Base-by-base conservation (phyloP, 1,284 basidiomycete genomes). In the Athelia sp. region DNA sequence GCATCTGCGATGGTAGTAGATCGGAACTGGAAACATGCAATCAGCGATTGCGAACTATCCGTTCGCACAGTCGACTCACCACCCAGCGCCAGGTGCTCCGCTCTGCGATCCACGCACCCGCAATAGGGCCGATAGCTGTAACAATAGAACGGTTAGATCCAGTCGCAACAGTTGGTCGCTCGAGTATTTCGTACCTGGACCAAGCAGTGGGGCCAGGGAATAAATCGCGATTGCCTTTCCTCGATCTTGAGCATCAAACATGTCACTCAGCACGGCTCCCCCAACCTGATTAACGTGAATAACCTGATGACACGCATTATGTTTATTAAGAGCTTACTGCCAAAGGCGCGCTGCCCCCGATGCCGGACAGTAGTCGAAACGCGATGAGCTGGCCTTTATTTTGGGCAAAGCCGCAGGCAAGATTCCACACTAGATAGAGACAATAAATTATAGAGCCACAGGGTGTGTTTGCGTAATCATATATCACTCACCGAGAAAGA, bases 251-350 rank as follows among this genome's bases (percentile, higher is more conserved):
- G 84, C 61, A 15, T 59, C 62, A 76, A 82, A 92, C 40, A 84
- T 71, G 62, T 92, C 90, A 2, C 79, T 76, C 0, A 92, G 66
- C 1, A 84, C 76, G 2, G 84, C 89, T 38, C 84, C 87, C 50
- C 82, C 82, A 31, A 81, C 31, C 26, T 29, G 13, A n/a, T n/a
- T n/a, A n/a, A n/a, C n/a, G n/a, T n/a, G n/a, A n/a, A n/a, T n/a
- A n/a, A n/a, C n/a, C n/a, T n/a, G n/a, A n/a, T n/a, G n/a, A n/a
- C n/a, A n/a, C n/a, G n/a, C n/a, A n/a, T n/a, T n/a, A n/a, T n/a
- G n/a, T n/a, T n/a, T n/a, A n/a, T n/a, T n/a, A n/a, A n/a, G n/a
- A n/a, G n/a, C 26, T 13, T 29, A 29, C 26, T 58, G 60, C 67
- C 22, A 86, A 63, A 23, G 83, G 79, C 2, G 83, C 79, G 56